Base-by-base conservation (phyloP, 495 filamentous ascomycete genomes). In the Penicillium riverlandense region DNA sequence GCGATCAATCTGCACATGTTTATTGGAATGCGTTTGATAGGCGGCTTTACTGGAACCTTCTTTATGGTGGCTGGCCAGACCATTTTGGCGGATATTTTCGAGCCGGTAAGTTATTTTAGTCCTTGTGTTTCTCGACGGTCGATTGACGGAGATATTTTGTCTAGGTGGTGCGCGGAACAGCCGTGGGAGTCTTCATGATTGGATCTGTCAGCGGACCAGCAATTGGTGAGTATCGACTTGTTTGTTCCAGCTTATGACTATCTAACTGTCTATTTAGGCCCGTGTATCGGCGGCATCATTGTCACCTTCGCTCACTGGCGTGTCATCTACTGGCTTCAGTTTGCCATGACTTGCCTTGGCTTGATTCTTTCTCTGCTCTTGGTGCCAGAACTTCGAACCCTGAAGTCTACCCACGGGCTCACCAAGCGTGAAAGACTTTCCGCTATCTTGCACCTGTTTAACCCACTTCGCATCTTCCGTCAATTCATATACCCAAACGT, bases 321-420 rank as follows among this genome's bases (percentile, higher is more conserved):
- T 22, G 67, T 67, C 45, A 78, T 79, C 47, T 79, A 76, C 64
- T 79, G 78, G 77, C 60, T 78, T 22, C 78, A 80, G 50, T 67
- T 71, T 16, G 75, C 58, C 13, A 68, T 81, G 49, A 63, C 67
- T 4, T 66, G 59, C 31, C 52, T 74, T 29, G 67, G 70, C 1
- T 53, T 72, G 2, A 31, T 54, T 7, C 44, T 70, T 0, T 65
- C 69, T 2, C 12, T 67, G 10, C 40, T 71, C n/a, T 67, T 72
- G 33, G 55, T 74, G 0, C 69, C 70, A 8, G 55, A 50, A 29
- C 53, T 70, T 12, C 46, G 59, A 35, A 31, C 47, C 38, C 49
- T 59, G 16, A 41, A 27, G 8, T 43, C 39, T 10, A 14, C 16
- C 9, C 37, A 36, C 0, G 22, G 37, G 2, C 14, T 34, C 14